A percentile compares a stretch with the other conserved stretches of the same genome.
Conservation (phyloP, 2,329 filamentous ascomycete species). For the Pyricularia grisea region DNA sequence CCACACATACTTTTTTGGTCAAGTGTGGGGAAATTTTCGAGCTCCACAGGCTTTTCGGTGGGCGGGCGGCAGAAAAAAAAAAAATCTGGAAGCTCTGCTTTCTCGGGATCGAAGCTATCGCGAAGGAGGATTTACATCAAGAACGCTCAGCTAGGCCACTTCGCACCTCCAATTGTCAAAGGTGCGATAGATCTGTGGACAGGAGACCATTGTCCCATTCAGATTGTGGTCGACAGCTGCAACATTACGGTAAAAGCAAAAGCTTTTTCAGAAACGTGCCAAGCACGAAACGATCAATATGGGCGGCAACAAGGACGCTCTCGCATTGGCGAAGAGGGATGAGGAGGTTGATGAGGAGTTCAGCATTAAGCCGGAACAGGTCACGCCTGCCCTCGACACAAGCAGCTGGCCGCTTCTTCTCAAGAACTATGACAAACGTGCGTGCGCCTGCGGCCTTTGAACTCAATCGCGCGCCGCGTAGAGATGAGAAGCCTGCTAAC, state of each 20-base stretch:
- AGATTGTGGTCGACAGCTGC: slow-evolving; percentile 3
- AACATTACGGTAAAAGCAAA: not conserved
- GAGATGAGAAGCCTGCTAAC: not conserved
- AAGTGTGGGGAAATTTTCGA: not conserved
- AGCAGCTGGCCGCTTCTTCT: slow-evolving; percentile 88
- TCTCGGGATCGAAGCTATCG: not conserved
- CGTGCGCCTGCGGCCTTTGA: slow-evolving; percentile 35
- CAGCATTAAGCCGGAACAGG: slow-evolving; percentile 85
- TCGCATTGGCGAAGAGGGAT: not conserved
- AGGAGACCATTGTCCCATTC: slow-evolving; percentile 1
- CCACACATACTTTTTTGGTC: not conserved
- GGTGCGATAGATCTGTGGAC: slow-evolving; percentile 5
- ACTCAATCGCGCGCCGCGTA: not conserved
- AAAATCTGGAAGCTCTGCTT: slow-evolving; percentile 4
- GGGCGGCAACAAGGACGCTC: not conserved
- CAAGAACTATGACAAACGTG: slow-evolving; percentile 92
- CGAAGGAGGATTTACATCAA: not conserved
- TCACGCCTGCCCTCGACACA: slow-evolving; percentile 70
- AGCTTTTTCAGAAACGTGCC: not conserved
- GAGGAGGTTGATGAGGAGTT: slow-evolving; percentile 64
- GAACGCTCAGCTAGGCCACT: slow-evolving; percentile 4
- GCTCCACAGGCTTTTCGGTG: slow-evolving; percentile 4
- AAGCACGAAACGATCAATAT: not conserved
- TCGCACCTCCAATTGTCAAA: not conserved
- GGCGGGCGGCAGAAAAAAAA: slow-evolving; percentile 1